phyloP scores from a whole-genome alignment of 1,139 yeast species.

The Eremothecium coryli region DNA sequence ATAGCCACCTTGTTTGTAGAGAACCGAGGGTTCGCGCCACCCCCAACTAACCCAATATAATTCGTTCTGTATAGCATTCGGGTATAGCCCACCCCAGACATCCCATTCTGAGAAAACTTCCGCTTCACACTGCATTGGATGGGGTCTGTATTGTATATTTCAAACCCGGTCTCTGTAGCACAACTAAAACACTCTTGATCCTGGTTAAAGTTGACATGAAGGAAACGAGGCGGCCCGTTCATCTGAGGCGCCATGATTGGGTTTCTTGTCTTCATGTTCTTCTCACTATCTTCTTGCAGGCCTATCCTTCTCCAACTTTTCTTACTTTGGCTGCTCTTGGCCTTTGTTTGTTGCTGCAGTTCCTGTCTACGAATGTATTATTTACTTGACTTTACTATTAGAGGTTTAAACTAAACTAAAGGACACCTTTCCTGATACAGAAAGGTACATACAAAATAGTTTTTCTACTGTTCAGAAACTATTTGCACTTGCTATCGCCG shows the following conservation, averaged over 20 bases:
- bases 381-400: not conserved
- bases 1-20: constrained; percentile 70
- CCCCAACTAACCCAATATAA: constrained; percentile 82
- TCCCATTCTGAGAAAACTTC: constrained; percentile 33
- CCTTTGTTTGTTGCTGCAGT: not conserved
- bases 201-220: constrained; percentile 52
- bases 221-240: constrained; percentile 14
- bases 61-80: constrained; percentile 86
- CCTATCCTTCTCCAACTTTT: too few relatives aligned
- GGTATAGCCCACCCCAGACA: constrained; percentile 59
- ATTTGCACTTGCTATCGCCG: too few relatives aligned
- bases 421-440: too few relatives aligned
- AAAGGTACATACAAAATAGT: too few relatives aligned
- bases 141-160: constrained; percentile 84
- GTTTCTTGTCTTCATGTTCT: constrained; percentile 19
- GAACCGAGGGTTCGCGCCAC: constrained; percentile 69
- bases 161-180: constrained; percentile 72
- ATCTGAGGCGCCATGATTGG: constrained; percentile 16
- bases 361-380: not conserved
- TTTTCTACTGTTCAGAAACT: too few relatives aligned
- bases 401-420: too few relatives aligned
- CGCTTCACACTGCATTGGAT: constrained; percentile 70
- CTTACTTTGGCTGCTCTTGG: too few relatives aligned
- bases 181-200: constrained; percentile 86
- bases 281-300: not conserved